These are phyloP conservation scores for Phoenix dactylifera DNA, from an alignment of 176 grass and related monocot genomes.

Conservation along the genomic window DNA sequence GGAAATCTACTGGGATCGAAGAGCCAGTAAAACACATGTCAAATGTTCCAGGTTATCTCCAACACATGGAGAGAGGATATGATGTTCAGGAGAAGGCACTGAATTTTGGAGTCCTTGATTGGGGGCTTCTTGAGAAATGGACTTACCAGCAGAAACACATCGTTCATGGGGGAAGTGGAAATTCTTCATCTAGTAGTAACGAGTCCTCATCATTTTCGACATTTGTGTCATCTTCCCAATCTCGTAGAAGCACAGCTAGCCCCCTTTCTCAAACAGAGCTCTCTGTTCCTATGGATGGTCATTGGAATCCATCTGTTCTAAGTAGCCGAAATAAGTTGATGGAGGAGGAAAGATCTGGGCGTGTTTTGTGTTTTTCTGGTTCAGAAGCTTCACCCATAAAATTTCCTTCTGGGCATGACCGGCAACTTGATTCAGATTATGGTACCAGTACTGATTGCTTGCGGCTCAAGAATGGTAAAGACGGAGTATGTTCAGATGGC, in stretches of 20 bases:
- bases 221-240: background rate
- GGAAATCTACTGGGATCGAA: constrained; percentile 42
- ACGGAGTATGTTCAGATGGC: no score
- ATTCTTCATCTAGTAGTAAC: no score
- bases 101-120: constrained; percentile 90
- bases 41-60: constrained; percentile 81
- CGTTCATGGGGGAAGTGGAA: no score
- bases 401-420: constrained; percentile 28
- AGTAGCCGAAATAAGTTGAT: constrained; percentile 13
- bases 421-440: constrained; percentile 20
- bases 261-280: constrained; percentile 41
- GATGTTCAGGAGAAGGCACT: constrained; percentile 68
- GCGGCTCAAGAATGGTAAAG: background rate
- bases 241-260: constrained; percentile 42
- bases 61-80: constrained; percentile 29
- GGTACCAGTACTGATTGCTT: constrained; percentile 8
- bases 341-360: constrained; percentile 18
- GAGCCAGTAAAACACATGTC: constrained; percentile 95
- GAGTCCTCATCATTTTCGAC: no score
- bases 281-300: constrained; percentile 27
- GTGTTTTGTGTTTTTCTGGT: constrained; percentile 23
- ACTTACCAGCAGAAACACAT: constrained; percentile 53
- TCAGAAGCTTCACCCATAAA: constrained; percentile 30
- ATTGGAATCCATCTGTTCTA: constrained; percentile 23
- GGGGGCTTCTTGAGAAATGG: constrained; percentile 77